Evolutionary conservation across 306 rosid species (phyloP).

Genomic region (Sesbania bispinosa): DNA sequence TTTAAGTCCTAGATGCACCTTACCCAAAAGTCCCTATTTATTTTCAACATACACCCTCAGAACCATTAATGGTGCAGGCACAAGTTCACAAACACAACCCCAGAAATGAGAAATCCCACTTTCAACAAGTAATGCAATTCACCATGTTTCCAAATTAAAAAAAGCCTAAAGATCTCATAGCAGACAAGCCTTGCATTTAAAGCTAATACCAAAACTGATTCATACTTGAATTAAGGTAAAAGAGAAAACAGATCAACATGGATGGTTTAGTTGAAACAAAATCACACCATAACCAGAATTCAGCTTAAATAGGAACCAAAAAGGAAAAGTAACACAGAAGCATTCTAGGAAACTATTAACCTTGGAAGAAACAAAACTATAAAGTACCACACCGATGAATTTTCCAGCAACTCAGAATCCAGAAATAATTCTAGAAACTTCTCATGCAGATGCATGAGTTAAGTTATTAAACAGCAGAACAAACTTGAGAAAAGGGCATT

Average conservation of each 20-base stretch:
- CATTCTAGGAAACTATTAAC: too few species aligned
- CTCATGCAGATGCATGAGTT: background rate
- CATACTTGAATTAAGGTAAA: background rate
- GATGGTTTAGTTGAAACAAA: too few species aligned
- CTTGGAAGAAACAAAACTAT: too few species aligned
- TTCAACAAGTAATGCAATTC: too few species aligned
- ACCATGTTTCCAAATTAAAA: background rate
- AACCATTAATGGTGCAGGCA: background rate
- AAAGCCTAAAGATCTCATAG: background rate
- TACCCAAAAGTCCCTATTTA: background rate
- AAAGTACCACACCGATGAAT: background rate
- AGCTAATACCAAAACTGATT: too few species aligned
- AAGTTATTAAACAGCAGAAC: background rate
- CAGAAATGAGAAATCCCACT: background rate
- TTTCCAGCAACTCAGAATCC: background rate
- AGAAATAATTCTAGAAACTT: background rate
- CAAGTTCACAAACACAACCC: background rate
- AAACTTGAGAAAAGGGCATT: background rate
- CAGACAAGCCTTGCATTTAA: background rate
- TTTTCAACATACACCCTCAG: background rate
- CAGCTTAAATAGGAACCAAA: too few species aligned
- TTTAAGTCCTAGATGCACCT: background rate
- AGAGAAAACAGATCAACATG: background rate
- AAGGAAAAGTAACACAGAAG: too few species aligned
- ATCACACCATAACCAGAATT: too few species aligned